Conservation (phyloP, 768 basidiomycete species). For the Lactarius sp. region DNA sequence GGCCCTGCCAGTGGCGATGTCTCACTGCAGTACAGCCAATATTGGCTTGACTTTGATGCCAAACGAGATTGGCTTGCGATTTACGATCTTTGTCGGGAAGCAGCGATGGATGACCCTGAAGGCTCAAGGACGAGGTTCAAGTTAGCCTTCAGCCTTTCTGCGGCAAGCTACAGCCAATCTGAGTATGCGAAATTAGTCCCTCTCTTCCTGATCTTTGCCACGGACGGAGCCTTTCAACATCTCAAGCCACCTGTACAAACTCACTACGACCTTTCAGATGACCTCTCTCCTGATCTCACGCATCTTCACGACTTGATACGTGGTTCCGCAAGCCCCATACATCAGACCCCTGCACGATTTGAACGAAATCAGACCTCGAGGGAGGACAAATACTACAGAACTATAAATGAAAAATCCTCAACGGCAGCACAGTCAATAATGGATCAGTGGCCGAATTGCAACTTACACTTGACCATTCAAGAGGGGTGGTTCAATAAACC, state of each 20-base stretch:
- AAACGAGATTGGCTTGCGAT: not conserved
- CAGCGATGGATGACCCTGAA: not conserved
- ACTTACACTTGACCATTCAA: not conserved
- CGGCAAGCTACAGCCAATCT: not conserved
- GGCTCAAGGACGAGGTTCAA: not conserved
- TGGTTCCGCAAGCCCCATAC: not conserved
- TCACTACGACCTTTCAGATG: not conserved
- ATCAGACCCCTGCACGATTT: not conserved
- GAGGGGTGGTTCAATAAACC: not conserved
- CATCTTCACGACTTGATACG: not conserved
- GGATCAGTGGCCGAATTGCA: not conserved
- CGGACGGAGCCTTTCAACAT: not conserved
- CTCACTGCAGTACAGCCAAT: conserved; percentile 6
- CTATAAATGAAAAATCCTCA: not conserved
- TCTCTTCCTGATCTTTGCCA: not conserved
- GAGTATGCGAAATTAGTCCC: not conserved
- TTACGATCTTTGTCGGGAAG: not conserved
- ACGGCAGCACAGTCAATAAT: not conserved
- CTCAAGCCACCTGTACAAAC: not conserved
- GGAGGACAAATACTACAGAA: no score
- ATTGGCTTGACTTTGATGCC: conserved; percentile 7
- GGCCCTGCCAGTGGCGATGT: not conserved
- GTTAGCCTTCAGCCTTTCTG: conserved; percentile 4
- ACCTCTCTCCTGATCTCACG: not conserved
- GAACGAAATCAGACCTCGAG: no score